A percentile compares a stretch with the other conserved stretches of the same genome.
phyloP scores from a whole-genome alignment of 768 basidiomycete species.

The Amanita rubescens region DNA sequence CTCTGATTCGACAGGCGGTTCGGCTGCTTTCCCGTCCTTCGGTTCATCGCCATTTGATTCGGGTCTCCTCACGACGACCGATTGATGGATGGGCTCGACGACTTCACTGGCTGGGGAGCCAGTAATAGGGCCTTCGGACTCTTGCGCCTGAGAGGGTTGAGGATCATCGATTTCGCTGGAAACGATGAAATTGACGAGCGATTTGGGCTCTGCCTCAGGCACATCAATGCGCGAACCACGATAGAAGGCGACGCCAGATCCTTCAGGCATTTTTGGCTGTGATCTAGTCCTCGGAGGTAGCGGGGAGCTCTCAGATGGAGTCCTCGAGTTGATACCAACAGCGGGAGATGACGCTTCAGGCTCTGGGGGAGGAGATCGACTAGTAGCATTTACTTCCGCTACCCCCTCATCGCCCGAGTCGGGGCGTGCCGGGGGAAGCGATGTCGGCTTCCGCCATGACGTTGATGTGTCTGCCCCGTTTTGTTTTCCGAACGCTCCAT shows the following conservation, averaged over 20 bases:
- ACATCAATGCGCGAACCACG: constrained; percentile 53
- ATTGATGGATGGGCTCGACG: constrained; percentile 1
- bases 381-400: constrained; percentile 43
- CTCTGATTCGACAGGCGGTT: constrained; percentile 12
- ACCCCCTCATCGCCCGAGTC: constrained; percentile 15
- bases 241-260: constrained; percentile 67
- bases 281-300: constrained; percentile 36
- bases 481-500: constrained; percentile 36
- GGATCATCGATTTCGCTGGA: constrained; percentile 65
- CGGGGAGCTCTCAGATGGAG: constrained; percentile 1
- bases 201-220: constrained; percentile 38
- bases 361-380: constrained; percentile 64
- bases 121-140: constrained; percentile 3
- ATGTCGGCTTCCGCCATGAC: constrained; percentile 38
- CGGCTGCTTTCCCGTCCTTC: neutral
- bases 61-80: too few relatives aligned
- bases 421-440: constrained; percentile 14
- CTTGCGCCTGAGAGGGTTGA: constrained; percentile 15
- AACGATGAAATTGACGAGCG: constrained; percentile 67
- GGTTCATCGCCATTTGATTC: neutral
- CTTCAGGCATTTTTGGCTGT: constrained; percentile 68
- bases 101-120: neutral
- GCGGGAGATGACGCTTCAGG: constrained; percentile 22
- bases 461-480: constrained; percentile 31
- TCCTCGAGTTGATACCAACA: constrained; percentile 25